A percentile compares a stretch with the other conserved stretches of the same genome.
phyloP scores from a whole-genome alignment of 371 early-diverging fungal genomes.

The Parasitella parasitica region DNA sequence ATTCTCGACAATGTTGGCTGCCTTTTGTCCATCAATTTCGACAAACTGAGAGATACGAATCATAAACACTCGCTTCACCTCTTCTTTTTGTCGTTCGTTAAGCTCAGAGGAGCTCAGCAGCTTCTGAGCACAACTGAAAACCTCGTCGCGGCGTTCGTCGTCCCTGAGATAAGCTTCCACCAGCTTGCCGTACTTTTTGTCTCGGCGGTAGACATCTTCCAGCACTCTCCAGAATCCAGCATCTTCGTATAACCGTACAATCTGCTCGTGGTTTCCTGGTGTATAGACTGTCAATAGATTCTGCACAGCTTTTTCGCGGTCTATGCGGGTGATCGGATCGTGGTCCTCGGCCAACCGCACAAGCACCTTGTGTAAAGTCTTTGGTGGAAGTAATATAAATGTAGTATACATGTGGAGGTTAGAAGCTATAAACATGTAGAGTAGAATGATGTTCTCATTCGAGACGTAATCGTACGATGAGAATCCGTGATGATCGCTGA shows the following conservation, averaged over 20 bases:
- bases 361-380: slow-evolving; percentile 60
- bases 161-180: slow-evolving; percentile 73
- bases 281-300: slow-evolving; percentile 63
- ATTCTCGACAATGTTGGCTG: slow-evolving; percentile 57
- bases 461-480: slow-evolving; percentile 20
- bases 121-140: slow-evolving; percentile 62
- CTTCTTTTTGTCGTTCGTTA: slow-evolving; percentile 53
- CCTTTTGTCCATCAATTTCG: slow-evolving; percentile 66
- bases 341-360: slow-evolving; percentile 56
- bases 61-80: slow-evolving; percentile 62
- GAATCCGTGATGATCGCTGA: background rate
- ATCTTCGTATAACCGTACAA: slow-evolving; percentile 60
- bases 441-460: slow-evolving; percentile 49
- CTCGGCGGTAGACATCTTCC: slow-evolving; percentile 63
- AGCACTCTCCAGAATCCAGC: slow-evolving; percentile 75
- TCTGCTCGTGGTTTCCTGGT: slow-evolving; percentile 56
- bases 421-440: slow-evolving; percentile 72
- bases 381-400: slow-evolving; percentile 58
- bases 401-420: slow-evolving; percentile 67
- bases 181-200: slow-evolving; percentile 65
- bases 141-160: slow-evolving; percentile 48
- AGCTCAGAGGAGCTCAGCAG: slow-evolving; percentile 52
- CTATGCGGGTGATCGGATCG: slow-evolving; percentile 52
- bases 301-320: slow-evolving; percentile 70
- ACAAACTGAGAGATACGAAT: slow-evolving; percentile 67